A percentile compares a stretch with the other conserved stretches of the same genome.
phyloP scores from a whole-genome alignment of 1,139 yeast genomes.

The Sugiyamaella novakii region DNA sequence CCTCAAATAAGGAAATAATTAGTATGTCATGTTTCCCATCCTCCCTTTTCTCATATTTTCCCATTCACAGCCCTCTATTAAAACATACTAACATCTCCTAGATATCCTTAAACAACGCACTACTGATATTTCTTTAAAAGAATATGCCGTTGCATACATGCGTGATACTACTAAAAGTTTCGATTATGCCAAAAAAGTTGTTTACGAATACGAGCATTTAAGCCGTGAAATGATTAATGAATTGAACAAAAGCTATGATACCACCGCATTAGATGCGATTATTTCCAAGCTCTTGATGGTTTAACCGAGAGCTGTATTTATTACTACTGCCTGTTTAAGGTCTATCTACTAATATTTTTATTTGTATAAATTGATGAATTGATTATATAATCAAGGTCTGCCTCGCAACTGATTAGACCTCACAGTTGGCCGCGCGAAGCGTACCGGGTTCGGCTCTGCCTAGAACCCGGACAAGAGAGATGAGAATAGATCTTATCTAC shows the following conservation, averaged over 20 bases:
- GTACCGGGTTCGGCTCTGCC: no score
- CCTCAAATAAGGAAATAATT: slow-evolving; percentile 44
- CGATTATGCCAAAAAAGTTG: slow-evolving; percentile 39
- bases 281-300: slow-evolving; percentile 10
- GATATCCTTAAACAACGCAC: slow-evolving; percentile 47
- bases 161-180: slow-evolving; percentile 48
- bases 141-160: slow-evolving; percentile 53
- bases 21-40: slow-evolving; percentile 24
- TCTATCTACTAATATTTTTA: no score
- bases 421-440: no score
- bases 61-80: neutral
- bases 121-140: slow-evolving; percentile 48
- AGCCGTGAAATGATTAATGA: slow-evolving; percentile 28
- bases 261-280: slow-evolving; percentile 18
- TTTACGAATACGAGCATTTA: slow-evolving; percentile 28
- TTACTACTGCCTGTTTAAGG: no score
- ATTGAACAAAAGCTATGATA: slow-evolving; percentile 21
- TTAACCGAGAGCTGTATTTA: neutral
- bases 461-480: no score
- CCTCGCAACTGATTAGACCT: no score
- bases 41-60: slow-evolving; percentile 1
- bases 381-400: no score
- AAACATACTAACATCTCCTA: slow-evolving; percentile 13
- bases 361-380: no score
- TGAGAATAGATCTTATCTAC: no score